phyloP scores from a whole-genome alignment of 2,329 filamentous ascomycete genomes.

The Phaeophleospora eucalypticola region DNA sequence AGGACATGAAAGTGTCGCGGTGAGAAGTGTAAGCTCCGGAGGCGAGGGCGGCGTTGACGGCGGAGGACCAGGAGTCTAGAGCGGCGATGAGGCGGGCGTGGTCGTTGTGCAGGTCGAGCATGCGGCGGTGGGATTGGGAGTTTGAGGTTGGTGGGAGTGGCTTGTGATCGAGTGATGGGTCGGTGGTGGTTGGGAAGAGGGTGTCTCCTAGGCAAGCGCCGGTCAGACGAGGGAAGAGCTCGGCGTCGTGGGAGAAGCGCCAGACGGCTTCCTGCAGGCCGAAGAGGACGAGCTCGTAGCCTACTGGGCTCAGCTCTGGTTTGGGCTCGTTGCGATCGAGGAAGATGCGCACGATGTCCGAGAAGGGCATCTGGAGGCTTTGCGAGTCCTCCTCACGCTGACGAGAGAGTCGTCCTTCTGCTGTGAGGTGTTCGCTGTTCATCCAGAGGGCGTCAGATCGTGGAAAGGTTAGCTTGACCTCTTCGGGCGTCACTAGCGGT shows the following conservation, averaged over 20 bases:
- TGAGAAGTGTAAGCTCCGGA: slow-evolving; percentile 9
- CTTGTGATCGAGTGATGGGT: background rate
- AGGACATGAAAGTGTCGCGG: slow-evolving; percentile 13
- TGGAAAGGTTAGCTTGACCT: slow-evolving; percentile 16
- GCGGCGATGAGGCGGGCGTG: slow-evolving; percentile 9
- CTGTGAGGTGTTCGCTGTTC: slow-evolving; percentile 3
- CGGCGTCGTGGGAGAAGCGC: slow-evolving; percentile 19
- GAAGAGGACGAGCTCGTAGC: slow-evolving; percentile 15
- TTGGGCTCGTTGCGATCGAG: slow-evolving; percentile 13
- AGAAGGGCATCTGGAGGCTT: slow-evolving; percentile 15
- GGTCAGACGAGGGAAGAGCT: slow-evolving; percentile 15
- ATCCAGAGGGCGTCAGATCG: slow-evolving; percentile 11
- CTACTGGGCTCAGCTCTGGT: slow-evolving; percentile 13
- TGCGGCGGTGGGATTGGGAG: background rate
- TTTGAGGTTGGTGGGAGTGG: background rate
- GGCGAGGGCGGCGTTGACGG: slow-evolving; percentile 6
- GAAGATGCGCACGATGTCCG: slow-evolving; percentile 16
- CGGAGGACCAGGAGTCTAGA: slow-evolving; percentile 9
- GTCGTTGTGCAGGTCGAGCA: slow-evolving; percentile 8
- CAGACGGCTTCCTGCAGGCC: slow-evolving; percentile 18
- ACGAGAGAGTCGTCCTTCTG: slow-evolving; percentile 4
- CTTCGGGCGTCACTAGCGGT: slow-evolving; percentile 14
- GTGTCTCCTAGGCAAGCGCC: slow-evolving; percentile 8
- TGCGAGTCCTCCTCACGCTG: slow-evolving; percentile 8
- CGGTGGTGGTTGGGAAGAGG: no score